A percentile compares a stretch with the other conserved stretches of the same genome.
phyloP scores from a whole-genome alignment of 495 filamentous ascomycete genomes.

The Neurospora sp. region DNA sequence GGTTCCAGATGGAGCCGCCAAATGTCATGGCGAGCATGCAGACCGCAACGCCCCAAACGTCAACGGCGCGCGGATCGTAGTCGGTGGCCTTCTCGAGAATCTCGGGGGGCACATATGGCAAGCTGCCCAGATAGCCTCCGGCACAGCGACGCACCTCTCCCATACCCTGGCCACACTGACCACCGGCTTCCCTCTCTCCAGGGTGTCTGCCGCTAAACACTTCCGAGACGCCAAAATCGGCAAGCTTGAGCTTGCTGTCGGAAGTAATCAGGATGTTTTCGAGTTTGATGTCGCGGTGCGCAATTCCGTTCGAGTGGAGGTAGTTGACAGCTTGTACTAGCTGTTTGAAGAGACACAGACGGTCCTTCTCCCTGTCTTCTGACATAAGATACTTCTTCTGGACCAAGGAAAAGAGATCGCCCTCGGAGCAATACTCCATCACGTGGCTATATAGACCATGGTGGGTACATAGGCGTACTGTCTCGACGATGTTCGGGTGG shows the following conservation, averaged over 20 bases:
- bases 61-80: slow-evolving; percentile 66
- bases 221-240: slow-evolving; percentile 71
- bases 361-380: slow-evolving; percentile 54
- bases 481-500: slow-evolving; percentile 73
- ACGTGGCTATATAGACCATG: slow-evolving; percentile 67
- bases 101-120: slow-evolving; percentile 71
- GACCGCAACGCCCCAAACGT: slow-evolving; percentile 72
- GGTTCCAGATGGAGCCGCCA: slow-evolving; percentile 54
- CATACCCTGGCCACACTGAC: slow-evolving; percentile 57
- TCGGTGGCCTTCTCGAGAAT: slow-evolving; percentile 51
- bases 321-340: slow-evolving; percentile 60
- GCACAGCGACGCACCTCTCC: slow-evolving; percentile 52
- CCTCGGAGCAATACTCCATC: slow-evolving; percentile 72
- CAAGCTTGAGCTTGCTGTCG: slow-evolving; percentile 65
- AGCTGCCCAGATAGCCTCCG: slow-evolving; percentile 64
- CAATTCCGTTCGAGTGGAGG: slow-evolving; percentile 60
- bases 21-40: slow-evolving; percentile 60
- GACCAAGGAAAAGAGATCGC: slow-evolving; percentile 62
- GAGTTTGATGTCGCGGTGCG: slow-evolving; percentile 73
- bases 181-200: slow-evolving; percentile 50
- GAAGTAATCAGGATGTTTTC: slow-evolving; percentile 65
- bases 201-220: slow-evolving; percentile 68
- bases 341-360: slow-evolving; percentile 73
- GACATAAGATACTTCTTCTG: slow-evolving; percentile 49
- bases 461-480: slow-evolving; percentile 55